These are phyloP conservation scores for Neofusicoccum parvum DNA, from an alignment of 2,329 filamentous ascomycete species.

Conservation along the genomic window DNA sequence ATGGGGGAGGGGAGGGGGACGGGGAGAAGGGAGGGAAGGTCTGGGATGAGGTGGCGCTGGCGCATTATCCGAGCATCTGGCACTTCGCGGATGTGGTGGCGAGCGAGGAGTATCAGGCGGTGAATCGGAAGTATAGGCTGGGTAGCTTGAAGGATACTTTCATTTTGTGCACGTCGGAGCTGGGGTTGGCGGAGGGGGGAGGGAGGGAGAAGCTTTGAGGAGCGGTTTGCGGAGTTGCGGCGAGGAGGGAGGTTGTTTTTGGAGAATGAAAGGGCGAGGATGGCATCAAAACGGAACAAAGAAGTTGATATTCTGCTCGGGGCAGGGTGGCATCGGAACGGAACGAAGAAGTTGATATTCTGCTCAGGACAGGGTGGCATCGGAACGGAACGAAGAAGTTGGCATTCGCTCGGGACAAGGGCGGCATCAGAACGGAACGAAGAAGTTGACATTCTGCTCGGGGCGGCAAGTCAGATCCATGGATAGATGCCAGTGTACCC, in stretches of 20 bases:
- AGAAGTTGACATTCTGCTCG: background rate
- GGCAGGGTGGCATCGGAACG: background rate
- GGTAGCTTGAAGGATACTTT: slow-evolving; percentile 56
- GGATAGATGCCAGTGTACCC: slow-evolving; percentile 17
- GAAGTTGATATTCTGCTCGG: background rate
- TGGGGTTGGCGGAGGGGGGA: slow-evolving; percentile 33
- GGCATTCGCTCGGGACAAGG: too few relatives aligned
- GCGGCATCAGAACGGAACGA: too few relatives aligned
- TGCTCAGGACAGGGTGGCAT: background rate
- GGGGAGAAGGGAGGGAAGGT: slow-evolving; percentile 39
- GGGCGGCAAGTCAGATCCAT: slow-evolving; percentile 2
- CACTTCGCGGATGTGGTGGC: slow-evolving; percentile 66
- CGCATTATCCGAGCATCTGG: slow-evolving; percentile 63
- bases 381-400: background rate
- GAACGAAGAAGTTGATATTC: background rate
- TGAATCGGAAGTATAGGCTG: slow-evolving; percentile 57
- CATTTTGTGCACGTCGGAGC: slow-evolving; percentile 57
- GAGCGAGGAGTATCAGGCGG: slow-evolving; percentile 60
- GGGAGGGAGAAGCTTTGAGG: background rate
- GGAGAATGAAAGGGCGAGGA: background rate
- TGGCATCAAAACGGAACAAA: background rate
- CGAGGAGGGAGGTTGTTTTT: background rate
- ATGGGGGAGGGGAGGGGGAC: slow-evolving; percentile 43
- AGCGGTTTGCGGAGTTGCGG: background rate
- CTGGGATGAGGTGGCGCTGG: slow-evolving; percentile 67